Evolutionary conservation across 2,329 filamentous ascomycete species (phyloP), one percentile per base, ranked within the genome.

Genomic region (Ophiocordyceps sinensis): DNA sequence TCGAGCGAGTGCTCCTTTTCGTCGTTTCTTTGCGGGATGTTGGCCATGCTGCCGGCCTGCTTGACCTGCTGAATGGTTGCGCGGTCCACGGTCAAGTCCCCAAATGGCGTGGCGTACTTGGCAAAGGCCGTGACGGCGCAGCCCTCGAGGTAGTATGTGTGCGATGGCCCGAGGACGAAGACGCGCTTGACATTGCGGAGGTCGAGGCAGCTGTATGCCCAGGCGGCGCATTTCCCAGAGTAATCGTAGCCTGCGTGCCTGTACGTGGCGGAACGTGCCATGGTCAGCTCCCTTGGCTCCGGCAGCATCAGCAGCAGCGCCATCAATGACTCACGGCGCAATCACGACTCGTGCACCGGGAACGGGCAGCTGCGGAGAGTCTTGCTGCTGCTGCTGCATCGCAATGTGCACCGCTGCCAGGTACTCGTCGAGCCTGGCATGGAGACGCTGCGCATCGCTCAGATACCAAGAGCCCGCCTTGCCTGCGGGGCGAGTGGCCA

Each of bases 201-300:
- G 58, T 96, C 87, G 39, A 94, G 78, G 7, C 76, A 75, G 61
- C 85, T 91, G 65, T 96, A 98, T 9, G 91, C 91, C 79, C 86
- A 96, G 36, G 88, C 91, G 36, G 91, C 91, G 50, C 86, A 89
- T 32, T 80, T 76, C 8, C 91, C 91, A 4, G 91, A 98, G 67
- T 89, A 96, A 2, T 75, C 67, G 64, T 94, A 98, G 45, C 91
- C 91, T 44, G 91, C 91, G 60, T 98, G 91, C 45, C 89, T 95
- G 50, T 12, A 19, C 4, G 19, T 19, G 19, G 23, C 15, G 7
- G 29, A 30, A 14, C 15, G 14, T 6, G 32, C 28, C 5, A 12
- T 10, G 2, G 17, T 44, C 35, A 36, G 40, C 32, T 3, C n/a
- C 14, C 13, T 31, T 17, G 19, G n/a, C 31, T 8, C 8, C 37